These are phyloP conservation scores for Xerocomellus intermedius DNA, from an alignment of 768 basidiomycete species.

Conservation along the genomic window DNA sequence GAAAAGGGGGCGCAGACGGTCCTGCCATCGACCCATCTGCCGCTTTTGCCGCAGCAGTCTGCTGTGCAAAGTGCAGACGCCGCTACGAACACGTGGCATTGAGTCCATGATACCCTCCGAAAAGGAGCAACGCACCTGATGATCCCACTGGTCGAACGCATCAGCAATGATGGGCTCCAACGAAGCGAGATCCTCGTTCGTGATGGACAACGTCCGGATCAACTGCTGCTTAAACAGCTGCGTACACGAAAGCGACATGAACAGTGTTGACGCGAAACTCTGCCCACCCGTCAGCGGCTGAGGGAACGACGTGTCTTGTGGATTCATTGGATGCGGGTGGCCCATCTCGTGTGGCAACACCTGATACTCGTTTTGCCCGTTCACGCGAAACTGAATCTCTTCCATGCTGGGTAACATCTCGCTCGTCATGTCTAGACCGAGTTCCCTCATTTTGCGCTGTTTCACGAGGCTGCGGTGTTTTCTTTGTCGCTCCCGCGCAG, in stretches of 20 bases:
- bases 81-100: constrained; percentile 32
- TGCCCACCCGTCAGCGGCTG: constrained; percentile 59
- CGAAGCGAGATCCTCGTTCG: constrained; percentile 74
- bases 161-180: constrained; percentile 79
- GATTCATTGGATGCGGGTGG: constrained; percentile 35
- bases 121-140: constrained; percentile 51
- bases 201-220: constrained; percentile 68
- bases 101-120: not conserved
- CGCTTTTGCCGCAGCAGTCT: constrained; percentile 34
- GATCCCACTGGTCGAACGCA: constrained; percentile 86
- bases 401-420: constrained; percentile 65
- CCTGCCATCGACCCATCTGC: constrained; percentile 30
- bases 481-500: constrained; percentile 77
- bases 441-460: constrained; percentile 75
- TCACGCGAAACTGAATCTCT: constrained; percentile 62
- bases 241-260: constrained; percentile 74
- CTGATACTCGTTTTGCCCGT: constrained; percentile 41
- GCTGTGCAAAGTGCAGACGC: constrained; percentile 45
- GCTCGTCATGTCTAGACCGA: constrained; percentile 81
- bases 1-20: constrained; percentile 30
- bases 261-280: constrained; percentile 74
- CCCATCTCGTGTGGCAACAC: constrained; percentile 37
- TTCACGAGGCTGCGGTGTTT: constrained; percentile 81
- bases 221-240: constrained; percentile 75
- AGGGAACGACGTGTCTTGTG: constrained; percentile 62